A percentile compares a stretch with the other conserved stretches of the same genome.
Conservation (phyloP, 106 monocot species). For the Hemerocallis citrina region DNA sequence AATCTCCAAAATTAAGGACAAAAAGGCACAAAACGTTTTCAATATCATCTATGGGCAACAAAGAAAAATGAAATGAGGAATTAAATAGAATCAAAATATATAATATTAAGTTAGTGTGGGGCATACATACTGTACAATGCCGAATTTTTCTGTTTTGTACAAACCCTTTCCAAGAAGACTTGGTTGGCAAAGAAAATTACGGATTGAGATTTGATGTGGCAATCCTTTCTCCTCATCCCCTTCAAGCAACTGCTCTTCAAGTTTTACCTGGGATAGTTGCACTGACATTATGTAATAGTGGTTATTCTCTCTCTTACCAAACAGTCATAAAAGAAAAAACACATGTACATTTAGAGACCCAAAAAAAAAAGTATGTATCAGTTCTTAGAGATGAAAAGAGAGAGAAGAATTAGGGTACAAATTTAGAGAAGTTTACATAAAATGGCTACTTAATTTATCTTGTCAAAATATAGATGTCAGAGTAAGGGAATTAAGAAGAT, state of each 20-base stretch:
- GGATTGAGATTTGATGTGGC: constrained; percentile 13
- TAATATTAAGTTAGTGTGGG: not conserved
- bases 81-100: not conserved
- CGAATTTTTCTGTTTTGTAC: constrained; percentile 60
- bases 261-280: no score
- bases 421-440: no score
- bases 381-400: no score
- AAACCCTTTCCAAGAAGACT: constrained; percentile 47
- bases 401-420: no score
- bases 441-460: no score
- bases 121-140: constrained; percentile 81
- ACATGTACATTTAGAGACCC: no score
- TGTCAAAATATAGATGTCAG: no score
- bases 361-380: no score
- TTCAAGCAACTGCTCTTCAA: constrained; percentile 38
- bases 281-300: no score
- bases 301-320: no score
- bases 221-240: constrained; percentile 24
- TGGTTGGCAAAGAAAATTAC: constrained; percentile 53
- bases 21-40: constrained; percentile 70
- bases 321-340: no score
- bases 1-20: constrained; percentile 63
- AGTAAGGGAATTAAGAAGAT: no score
- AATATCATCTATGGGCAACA: constrained; percentile 61
- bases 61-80: constrained; percentile 8